These are phyloP conservation scores for Penicillium sp. DNA, from an alignment of 2,329 filamentous ascomycete genomes.

Conservation along the genomic window DNA sequence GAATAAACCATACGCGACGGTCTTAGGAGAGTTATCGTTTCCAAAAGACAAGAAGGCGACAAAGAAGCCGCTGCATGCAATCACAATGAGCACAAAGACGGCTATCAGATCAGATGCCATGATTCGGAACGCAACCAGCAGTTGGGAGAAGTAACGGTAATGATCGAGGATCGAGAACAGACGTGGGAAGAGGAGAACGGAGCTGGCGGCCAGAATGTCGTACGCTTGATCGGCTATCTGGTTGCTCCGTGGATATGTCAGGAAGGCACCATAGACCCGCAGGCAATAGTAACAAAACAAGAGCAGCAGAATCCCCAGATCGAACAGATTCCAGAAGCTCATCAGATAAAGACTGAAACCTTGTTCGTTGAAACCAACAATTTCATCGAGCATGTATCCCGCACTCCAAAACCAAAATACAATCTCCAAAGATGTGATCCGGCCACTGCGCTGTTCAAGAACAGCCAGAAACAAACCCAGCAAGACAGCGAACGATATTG, in stretches of 20 bases:
- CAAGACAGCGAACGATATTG: slow-evolving; percentile 79
- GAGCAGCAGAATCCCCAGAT: slow-evolving; percentile 82
- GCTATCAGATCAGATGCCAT: slow-evolving; percentile 90
- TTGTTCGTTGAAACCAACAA: slow-evolving; percentile 95
- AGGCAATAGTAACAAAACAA: slow-evolving; percentile 88
- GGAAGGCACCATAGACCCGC: slow-evolving; percentile 81
- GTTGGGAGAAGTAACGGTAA: slow-evolving; percentile 92
- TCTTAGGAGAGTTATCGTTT: slow-evolving; percentile 66
- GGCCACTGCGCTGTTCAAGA: slow-evolving; percentile 69
- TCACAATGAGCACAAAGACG: slow-evolving; percentile 78
- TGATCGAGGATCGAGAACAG: slow-evolving; percentile 93
- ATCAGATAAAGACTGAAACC: slow-evolving; percentile 95
- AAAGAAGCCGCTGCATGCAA: slow-evolving; percentile 91
- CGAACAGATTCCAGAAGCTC: slow-evolving; percentile 97
- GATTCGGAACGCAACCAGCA: slow-evolving; percentile 88
- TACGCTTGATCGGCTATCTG: slow-evolving; percentile 82
- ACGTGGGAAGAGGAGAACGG: slow-evolving; percentile 83
- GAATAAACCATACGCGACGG: slow-evolving; percentile 86
- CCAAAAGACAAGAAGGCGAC: slow-evolving; percentile 85
- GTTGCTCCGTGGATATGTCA: slow-evolving; percentile 68
- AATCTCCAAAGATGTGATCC: slow-evolving; percentile 81
- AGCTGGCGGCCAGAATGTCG: slow-evolving; percentile 89
- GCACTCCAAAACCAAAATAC: slow-evolving; percentile 98
- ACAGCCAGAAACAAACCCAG: slow-evolving; percentile 85
- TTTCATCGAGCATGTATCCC: slow-evolving; percentile 93